These are phyloP conservation scores for Myxozyma sirexii DNA, from an alignment of 805 yeast genomes.

Conservation along the genomic window DNA sequence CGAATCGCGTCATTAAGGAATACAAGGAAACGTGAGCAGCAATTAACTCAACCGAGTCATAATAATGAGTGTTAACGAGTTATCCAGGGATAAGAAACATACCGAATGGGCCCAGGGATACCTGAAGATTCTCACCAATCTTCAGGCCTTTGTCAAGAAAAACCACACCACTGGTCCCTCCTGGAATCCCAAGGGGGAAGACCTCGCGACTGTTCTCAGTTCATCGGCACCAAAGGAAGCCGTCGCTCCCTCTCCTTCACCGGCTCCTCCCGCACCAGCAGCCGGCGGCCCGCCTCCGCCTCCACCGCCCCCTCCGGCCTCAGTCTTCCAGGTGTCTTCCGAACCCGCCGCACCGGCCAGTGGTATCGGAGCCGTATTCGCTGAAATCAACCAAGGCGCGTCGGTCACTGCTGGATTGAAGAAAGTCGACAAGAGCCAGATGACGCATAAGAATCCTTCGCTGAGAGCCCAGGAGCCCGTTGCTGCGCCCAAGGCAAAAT, in stretches of 20 bases:
- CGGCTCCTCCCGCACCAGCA: conserved; percentile 45
- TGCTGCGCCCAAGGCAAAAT: conserved; percentile 37
- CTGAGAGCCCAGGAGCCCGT: conserved; percentile 63
- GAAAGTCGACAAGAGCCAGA: conserved; percentile 89
- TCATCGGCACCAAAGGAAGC: conserved; percentile 43
- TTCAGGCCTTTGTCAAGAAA: conserved; percentile 73
- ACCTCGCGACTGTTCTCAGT: conserved; percentile 52
- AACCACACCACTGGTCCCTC: conserved; percentile 81
- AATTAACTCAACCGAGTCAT: not conserved
- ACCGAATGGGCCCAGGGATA: conserved; percentile 81
- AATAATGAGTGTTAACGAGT: not conserved
- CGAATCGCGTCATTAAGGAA: conserved; percentile 86
- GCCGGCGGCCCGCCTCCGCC: conserved; percentile 75
- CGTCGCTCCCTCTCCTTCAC: conserved; percentile 45
- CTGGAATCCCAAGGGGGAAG: conserved; percentile 67
- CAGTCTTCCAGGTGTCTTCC: conserved; percentile 51
- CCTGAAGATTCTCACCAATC: conserved; percentile 63
- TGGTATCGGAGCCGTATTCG: conserved; percentile 87
- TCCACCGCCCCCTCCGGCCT: conserved; percentile 87
- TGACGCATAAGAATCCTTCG: conserved; percentile 90
- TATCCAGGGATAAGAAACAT: conserved; percentile 55
- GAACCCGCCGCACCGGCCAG: conserved; percentile 41
- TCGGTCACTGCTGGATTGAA: conserved; percentile 80
- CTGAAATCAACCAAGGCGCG: conserved; percentile 86
- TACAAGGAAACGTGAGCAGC: conserved; percentile 56